Evolutionary conservation across 2,329 filamentous ascomycete species (phyloP).

Genomic region (Diaporthe batatas): DNA sequence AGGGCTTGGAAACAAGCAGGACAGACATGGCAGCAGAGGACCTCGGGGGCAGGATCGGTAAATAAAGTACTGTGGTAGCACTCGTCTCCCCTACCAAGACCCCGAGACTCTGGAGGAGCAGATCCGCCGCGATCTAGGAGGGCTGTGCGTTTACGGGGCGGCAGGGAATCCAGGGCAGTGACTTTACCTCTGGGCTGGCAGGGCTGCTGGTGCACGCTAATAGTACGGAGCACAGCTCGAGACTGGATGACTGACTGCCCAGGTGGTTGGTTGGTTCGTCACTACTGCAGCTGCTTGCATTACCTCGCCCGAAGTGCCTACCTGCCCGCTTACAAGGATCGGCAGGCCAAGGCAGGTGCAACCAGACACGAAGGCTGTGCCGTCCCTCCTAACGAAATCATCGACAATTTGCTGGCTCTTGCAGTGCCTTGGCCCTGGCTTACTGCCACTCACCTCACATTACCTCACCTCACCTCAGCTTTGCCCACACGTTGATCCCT

Average conservation of each 20-base stretch:
- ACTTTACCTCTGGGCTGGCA: constrained; percentile 13
- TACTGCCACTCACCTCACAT: constrained; percentile 21
- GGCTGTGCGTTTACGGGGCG: constrained; percentile 36
- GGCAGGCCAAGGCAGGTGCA: constrained; percentile 34
- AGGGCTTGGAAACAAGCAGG: too few relatives aligned
- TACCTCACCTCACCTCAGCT: constrained; percentile 17
- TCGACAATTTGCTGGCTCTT: constrained; percentile 33
- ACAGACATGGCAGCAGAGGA: background rate
- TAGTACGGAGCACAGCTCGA: too few relatives aligned
- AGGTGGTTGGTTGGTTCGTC: background rate
- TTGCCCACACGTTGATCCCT: constrained; percentile 9
- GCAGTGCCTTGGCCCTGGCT: constrained; percentile 21
- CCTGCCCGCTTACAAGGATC: constrained; percentile 18
- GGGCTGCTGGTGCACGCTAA: background rate
- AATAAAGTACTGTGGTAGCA: background rate
- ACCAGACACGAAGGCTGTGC: constrained; percentile 35
- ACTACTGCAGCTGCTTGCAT: constrained; percentile 17
- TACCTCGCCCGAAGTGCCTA: background rate
- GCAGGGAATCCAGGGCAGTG: constrained; percentile 20
- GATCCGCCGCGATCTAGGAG: constrained; percentile 31
- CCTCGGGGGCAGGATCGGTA: too few relatives aligned
- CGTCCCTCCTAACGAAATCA: constrained; percentile 35
- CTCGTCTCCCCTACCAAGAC: background rate
- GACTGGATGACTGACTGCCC: too few relatives aligned
- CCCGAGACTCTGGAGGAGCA: constrained; percentile 24